Conservation (phyloP, 1,284 basidiomycete genomes). For the Puccinia horiana region DNA sequence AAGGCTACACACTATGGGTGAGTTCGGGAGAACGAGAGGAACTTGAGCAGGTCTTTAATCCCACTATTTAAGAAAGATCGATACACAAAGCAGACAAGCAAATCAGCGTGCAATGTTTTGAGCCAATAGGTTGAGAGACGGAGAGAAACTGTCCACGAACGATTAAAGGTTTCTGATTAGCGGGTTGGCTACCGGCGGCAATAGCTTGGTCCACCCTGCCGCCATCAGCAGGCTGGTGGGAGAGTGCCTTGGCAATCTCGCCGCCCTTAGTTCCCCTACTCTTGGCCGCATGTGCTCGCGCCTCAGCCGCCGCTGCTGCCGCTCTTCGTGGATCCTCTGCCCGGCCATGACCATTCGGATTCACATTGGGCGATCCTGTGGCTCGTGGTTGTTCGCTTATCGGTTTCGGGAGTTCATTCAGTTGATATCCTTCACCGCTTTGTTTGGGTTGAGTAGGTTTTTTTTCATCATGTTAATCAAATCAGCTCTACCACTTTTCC, state of each 20-base stretch:
- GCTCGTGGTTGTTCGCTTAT: not conserved
- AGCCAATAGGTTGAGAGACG: not conserved
- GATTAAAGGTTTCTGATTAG: slow-evolving; percentile 26
- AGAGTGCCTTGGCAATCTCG: slow-evolving; percentile 13
- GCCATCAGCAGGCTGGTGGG: slow-evolving; percentile 26
- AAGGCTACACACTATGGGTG: not conserved
- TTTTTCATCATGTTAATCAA: not conserved
- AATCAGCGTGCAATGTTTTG: not conserved
- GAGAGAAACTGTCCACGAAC: not conserved
- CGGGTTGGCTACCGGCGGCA: slow-evolving; percentile 16
- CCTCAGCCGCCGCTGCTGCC: slow-evolving; percentile 29
- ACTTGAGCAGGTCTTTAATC: not conserved
- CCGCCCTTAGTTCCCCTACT: slow-evolving; percentile 33
- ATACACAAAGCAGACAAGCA: not conserved
- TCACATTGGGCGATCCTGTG: not conserved
- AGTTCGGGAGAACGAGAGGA: not conserved
- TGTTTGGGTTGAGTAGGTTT: not conserved
- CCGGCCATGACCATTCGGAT: not conserved
- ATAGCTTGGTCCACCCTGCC: slow-evolving; percentile 34
- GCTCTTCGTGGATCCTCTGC: slow-evolving; percentile 1
- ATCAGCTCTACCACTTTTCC: not conserved
- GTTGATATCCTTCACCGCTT: slow-evolving; percentile 28
- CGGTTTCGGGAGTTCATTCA: not conserved
- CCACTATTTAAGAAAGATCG: not conserved
- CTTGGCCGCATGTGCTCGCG: slow-evolving; percentile 27